phyloP scores from a whole-genome alignment of 768 basidiomycete genomes.

The Tylopilus balloui region DNA sequence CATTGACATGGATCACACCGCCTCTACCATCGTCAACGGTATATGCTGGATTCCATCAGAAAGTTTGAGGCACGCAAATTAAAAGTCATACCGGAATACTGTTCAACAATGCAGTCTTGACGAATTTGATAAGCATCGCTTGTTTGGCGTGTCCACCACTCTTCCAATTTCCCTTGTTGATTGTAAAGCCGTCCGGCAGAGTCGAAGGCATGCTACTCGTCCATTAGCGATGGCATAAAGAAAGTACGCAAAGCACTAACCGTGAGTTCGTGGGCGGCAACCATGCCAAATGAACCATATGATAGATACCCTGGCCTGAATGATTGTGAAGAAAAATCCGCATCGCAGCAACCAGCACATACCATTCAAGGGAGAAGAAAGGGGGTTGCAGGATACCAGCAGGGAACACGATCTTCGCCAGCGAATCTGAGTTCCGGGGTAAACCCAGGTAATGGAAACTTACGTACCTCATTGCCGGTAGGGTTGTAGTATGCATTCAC shows the following conservation, averaged over 20 bases:
- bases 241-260: conserved; percentile 37
- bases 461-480: conserved; percentile 74
- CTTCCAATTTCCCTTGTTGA: conserved; percentile 76
- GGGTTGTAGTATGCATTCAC: conserved; percentile 90
- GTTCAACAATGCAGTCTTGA: conserved; percentile 85
- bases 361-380: conserved; percentile 84
- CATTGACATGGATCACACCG: conserved; percentile 79
- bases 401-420: conserved; percentile 83
- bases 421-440: background rate
- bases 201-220: conserved; percentile 77
- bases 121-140: conserved; percentile 77
- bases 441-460: background rate
- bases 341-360: conserved; percentile 9
- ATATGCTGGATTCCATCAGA: conserved; percentile 48
- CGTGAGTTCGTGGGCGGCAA: conserved; percentile 89
- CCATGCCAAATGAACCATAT: conserved; percentile 90
- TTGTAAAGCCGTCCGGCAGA: conserved; percentile 89
- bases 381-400: conserved; percentile 93
- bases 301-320: conserved; percentile 81
- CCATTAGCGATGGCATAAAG: background rate
- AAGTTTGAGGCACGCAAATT: background rate
- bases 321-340: conserved; percentile 6
- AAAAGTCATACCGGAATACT: conserved; percentile 66
- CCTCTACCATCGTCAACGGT: conserved; percentile 84
- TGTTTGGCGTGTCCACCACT: conserved; percentile 93